A percentile compares a stretch with the other conserved stretches of the same genome.
Conservation (phyloP, 139 green algal species). For the Dunaliella sp. region DNA sequence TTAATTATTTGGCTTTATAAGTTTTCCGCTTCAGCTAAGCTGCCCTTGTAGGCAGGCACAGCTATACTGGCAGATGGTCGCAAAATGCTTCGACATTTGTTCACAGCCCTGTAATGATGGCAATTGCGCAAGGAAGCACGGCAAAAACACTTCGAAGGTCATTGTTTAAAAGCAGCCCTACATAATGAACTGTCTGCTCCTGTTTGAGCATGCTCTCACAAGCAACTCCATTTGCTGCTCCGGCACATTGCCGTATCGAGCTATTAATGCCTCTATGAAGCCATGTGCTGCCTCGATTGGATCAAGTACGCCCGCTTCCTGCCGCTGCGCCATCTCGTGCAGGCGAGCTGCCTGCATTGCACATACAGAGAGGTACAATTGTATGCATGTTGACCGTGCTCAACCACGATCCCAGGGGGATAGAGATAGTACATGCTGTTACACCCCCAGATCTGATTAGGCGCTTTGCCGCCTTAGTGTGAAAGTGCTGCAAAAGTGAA, state of each 20-base stretch:
- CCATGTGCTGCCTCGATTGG: background rate
- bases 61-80: background rate
- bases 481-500: no score
- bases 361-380: background rate
- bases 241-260: background rate
- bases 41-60: no score
- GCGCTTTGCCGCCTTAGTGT: no score
- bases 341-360: background rate
- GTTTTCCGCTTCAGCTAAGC: no score
- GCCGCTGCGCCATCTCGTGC: background rate
- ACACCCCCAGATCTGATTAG: background rate
- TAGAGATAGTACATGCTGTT: background rate
- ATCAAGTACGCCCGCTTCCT: background rate
- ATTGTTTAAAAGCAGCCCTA: no score
- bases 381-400: background rate
- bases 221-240: background rate
- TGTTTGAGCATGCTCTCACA: background rate
- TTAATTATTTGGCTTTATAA: no score
- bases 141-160: no score
- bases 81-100: no score
- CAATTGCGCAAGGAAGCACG: no score
- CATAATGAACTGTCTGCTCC: background rate
- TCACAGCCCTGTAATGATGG: background rate
- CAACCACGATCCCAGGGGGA: background rate
- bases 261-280: background rate